Evolutionary conservation across 2,329 filamentous ascomycete species (phyloP).

Genomic region (Botrytis aclada): DNA sequence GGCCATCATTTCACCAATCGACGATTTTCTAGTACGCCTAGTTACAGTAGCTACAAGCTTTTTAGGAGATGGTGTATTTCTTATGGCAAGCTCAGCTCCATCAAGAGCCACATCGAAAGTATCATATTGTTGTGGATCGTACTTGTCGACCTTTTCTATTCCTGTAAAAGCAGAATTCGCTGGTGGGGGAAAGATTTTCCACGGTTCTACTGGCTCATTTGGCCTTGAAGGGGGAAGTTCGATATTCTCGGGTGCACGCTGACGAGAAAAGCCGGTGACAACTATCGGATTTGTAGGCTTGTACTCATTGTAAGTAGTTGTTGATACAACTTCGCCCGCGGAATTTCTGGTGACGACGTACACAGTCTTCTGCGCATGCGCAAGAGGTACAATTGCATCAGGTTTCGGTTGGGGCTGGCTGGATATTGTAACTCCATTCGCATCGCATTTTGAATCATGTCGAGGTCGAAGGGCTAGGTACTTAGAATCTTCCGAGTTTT

Average conservation of each 20-base stretch:
- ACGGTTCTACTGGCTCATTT: slow-evolving; percentile 2
- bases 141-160: slow-evolving; percentile 4
- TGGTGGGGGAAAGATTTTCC: slow-evolving; percentile 6
- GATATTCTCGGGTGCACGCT: background rate
- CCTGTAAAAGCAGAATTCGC: slow-evolving; percentile 3
- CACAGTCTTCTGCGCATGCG: background rate
- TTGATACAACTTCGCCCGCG: background rate
- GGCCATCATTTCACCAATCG: slow-evolving; percentile 6
- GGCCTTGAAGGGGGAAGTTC: slow-evolving; percentile 6
- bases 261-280: background rate
- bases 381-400: background rate
- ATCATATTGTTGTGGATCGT: slow-evolving; percentile 8
- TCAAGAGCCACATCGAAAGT: slow-evolving; percentile 12
- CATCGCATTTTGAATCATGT: background rate
- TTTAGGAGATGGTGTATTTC: background rate
- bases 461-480: background rate
- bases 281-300: background rate
- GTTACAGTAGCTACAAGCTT: background rate
- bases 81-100: slow-evolving; percentile 12
- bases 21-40: background rate
- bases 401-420: background rate
- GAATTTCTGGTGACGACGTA: background rate
- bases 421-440: background rate
- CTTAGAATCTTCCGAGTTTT: background rate
- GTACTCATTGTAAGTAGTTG: background rate